phyloP scores from a whole-genome alignment of 1,284 basidiomycete species.

The Malassezia brasiliensis region DNA sequence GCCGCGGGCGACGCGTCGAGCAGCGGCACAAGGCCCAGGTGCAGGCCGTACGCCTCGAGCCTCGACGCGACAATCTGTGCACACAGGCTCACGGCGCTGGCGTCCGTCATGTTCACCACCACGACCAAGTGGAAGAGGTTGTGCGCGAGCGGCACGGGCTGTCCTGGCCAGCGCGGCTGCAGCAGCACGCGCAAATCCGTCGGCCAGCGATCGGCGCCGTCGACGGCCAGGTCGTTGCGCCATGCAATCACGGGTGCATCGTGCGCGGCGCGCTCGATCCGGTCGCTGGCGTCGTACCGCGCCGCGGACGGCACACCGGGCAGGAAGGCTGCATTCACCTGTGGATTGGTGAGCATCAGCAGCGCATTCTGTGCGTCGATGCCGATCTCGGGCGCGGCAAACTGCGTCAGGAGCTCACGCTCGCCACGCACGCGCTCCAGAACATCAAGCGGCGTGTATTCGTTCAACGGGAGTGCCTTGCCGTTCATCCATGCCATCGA shows the following conservation, averaged over 20 bases:
- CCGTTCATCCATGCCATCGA: conserved; percentile 44
- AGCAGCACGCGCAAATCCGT: conserved; percentile 1
- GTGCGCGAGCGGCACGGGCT: conserved; percentile 29
- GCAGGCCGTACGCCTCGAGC: background rate
- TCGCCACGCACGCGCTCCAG: conserved; percentile 58
- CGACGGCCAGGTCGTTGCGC: conserved; percentile 83
- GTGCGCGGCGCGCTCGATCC: conserved; percentile 17
- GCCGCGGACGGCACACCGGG: conserved; percentile 51
- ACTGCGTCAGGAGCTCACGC: conserved; percentile 57
- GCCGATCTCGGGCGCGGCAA: conserved; percentile 55
- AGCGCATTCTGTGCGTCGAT: conserved; percentile 60
- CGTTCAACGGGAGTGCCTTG: conserved; percentile 14
- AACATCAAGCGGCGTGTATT: conserved; percentile 24
- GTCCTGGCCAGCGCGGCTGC: conserved; percentile 24
- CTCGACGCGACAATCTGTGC: background rate
- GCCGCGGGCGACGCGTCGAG: background rate
- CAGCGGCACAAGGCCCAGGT: conserved; percentile 8
- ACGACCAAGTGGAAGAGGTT: conserved; percentile 44
- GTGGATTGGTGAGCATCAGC: conserved; percentile 54
- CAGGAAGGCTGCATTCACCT: conserved; percentile 21
- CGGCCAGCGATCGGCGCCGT: conserved; percentile 54
- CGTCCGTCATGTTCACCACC: conserved; percentile 29
- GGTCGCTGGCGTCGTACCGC: conserved; percentile 43
- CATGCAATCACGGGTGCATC: conserved; percentile 56
- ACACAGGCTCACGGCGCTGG: conserved; percentile 4